These are phyloP conservation scores for Botrytis medusae DNA, from an alignment of 2,329 filamentous ascomycete genomes.

Conservation along the genomic window DNA sequence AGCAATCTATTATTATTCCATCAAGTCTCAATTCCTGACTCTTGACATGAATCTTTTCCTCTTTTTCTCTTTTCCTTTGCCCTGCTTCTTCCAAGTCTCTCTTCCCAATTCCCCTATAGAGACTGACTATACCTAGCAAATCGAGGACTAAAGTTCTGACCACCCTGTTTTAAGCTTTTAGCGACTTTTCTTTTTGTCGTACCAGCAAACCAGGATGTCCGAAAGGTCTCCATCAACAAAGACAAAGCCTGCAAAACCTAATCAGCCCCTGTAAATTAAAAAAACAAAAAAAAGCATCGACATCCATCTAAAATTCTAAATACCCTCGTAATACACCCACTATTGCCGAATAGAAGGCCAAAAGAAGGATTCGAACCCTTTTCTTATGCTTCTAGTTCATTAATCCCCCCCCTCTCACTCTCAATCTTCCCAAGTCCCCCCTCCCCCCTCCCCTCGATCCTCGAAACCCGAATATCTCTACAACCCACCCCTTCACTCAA, in stretches of 20 bases:
- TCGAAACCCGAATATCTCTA: background rate
- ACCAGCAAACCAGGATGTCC: background rate
- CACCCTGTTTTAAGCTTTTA: conserved; percentile 17
- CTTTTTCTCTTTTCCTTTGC: background rate
- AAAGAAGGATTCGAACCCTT: conserved; percentile 20
- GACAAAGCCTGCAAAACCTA: conserved; percentile 5
- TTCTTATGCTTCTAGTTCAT: conserved; percentile 3
- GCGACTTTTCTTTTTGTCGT: background rate
- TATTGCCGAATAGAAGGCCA: conserved; percentile 22
- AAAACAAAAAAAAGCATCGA: background rate
- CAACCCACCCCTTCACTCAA: background rate
- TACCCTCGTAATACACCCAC: conserved; percentile 5
- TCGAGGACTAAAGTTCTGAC: conserved; percentile 12
- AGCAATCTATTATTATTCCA: background rate
- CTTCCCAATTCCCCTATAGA: background rate
- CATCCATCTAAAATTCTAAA: background rate
- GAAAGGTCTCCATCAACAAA: background rate
- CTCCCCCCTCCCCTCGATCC: background rate
- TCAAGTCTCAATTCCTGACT: conserved; percentile 1
- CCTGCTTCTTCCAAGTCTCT: background rate
- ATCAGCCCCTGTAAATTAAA: background rate
- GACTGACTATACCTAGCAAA: background rate
- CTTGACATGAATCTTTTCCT: background rate
- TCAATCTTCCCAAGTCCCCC: background rate
- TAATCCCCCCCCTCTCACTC: background rate